phyloP scores from a whole-genome alignment of 140 eudicot genomes.

The Erigeron philadelphicus region DNA sequence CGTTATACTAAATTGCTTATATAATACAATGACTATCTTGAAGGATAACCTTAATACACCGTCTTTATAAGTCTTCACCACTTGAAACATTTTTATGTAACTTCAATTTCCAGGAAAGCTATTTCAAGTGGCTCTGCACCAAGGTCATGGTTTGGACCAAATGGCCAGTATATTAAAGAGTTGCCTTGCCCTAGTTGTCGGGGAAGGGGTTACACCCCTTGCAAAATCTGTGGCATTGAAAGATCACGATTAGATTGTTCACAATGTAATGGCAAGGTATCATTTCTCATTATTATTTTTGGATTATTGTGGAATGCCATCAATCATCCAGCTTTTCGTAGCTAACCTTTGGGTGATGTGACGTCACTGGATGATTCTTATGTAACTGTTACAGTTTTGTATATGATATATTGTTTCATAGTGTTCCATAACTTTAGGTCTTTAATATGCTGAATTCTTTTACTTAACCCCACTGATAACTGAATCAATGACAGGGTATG shows the following conservation, averaged over 20 bases:
- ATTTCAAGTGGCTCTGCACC: conserved; percentile 46
- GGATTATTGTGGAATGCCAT: no score
- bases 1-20: not conserved
- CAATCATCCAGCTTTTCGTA: no score
- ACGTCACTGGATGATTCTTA: no score
- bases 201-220: conserved; percentile 93
- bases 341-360: no score
- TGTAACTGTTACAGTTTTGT: no score
- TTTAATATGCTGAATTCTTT: not conserved
- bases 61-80: no score
- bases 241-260: conserved; percentile 80
- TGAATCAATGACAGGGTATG: conserved; percentile 49
- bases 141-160: conserved; percentile 98
- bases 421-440: no score
- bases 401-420: no score
- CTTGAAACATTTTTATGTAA: not conserved
- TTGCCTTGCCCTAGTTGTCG: conserved; percentile 95
- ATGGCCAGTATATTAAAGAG: conserved; percentile 90
- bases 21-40: not conserved
- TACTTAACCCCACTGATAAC: not conserved
- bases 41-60: no score
- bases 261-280: conserved; percentile 82
- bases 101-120: conserved; percentile 43
- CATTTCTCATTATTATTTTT: not conserved
- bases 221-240: conserved; percentile 88